These are phyloP conservation scores for Alternaria ventricosa DNA, from an alignment of 2,329 filamentous ascomycete genomes.

Conservation along the genomic window DNA sequence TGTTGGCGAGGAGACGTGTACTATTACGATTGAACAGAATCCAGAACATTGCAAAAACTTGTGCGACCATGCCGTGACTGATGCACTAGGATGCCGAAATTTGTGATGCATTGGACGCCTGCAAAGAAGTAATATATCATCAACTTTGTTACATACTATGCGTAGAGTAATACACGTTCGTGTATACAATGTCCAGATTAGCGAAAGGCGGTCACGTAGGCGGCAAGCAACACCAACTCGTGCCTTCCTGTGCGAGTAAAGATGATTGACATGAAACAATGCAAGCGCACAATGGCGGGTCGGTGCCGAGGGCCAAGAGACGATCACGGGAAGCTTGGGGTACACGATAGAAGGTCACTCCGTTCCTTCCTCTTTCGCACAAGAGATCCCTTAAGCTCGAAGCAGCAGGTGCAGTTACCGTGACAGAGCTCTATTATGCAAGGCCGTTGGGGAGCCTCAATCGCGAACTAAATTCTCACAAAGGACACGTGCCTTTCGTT, in stretches of 20 bases:
- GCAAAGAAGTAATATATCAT: neutral
- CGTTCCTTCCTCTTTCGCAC: slow-evolving; percentile 15
- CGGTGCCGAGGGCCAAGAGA: neutral
- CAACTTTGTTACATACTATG: neutral
- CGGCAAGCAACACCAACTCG: neutral
- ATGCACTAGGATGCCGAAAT: neutral
- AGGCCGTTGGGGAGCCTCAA: slow-evolving; percentile 6
- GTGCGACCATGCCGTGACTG: neutral
- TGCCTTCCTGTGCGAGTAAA: neutral
- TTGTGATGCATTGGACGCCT: neutral
- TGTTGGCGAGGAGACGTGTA: slow-evolving; percentile 8
- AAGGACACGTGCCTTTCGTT: neutral
- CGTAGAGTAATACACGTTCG: neutral
- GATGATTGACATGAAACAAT: neutral
- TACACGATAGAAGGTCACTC: neutral
- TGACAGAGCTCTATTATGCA: neutral
- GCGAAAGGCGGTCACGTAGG: neutral
- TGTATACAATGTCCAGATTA: neutral
- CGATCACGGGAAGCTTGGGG: neutral
- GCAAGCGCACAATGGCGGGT: neutral
- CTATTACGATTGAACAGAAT: slow-evolving; percentile 16
- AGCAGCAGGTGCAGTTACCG: slow-evolving; percentile 14
- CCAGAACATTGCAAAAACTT: neutral
- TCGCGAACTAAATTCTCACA: neutral
- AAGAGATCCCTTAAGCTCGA: slow-evolving; percentile 8